Evolutionary conservation across 1,139 yeast species (phyloP).

Genomic region (Suhomyces panamericanus): DNA sequence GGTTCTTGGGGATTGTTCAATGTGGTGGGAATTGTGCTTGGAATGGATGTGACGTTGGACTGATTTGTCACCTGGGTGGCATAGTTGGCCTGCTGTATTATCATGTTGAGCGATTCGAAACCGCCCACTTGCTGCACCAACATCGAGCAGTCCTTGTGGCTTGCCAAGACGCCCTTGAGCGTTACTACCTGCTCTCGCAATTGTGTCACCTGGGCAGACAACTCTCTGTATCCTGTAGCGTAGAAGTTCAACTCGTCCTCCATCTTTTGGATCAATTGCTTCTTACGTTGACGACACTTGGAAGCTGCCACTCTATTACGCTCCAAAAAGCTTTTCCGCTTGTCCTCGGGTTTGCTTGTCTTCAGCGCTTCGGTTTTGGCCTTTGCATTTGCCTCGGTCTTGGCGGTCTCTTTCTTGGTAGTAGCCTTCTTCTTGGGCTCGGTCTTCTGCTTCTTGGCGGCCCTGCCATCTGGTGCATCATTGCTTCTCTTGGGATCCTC

Average conservation of each 20-base stretch:
- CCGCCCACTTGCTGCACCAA: slow-evolving; percentile 41
- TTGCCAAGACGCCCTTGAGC: slow-evolving; percentile 41
- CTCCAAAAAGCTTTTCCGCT: slow-evolving; percentile 80
- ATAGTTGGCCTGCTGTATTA: slow-evolving; percentile 35
- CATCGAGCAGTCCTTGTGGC: slow-evolving; percentile 43
- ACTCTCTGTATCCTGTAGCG: slow-evolving; percentile 67
- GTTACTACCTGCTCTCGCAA: slow-evolving; percentile 60
- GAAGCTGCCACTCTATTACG: slow-evolving; percentile 94
- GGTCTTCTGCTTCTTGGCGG: slow-evolving; percentile 13
- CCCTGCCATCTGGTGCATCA: slow-evolving; percentile 5
- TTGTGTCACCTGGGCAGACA: slow-evolving; percentile 58
- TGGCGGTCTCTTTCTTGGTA: slow-evolving; percentile 1
- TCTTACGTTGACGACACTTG: slow-evolving; percentile 92
- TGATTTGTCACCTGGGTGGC: slow-evolving; percentile 26
- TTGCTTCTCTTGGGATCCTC: slow-evolving; percentile 16
- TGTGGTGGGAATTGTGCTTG: slow-evolving; percentile 38
- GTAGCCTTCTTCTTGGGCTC: slow-evolving; percentile 7
- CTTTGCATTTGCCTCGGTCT: slow-evolving; percentile 12
- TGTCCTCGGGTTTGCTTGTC: slow-evolving; percentile 46
- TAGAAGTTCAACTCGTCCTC: slow-evolving; percentile 73
- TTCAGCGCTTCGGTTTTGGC: neutral
- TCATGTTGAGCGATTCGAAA: slow-evolving; percentile 32
- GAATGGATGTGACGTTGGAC: slow-evolving; percentile 26
- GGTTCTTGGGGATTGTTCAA: slow-evolving; percentile 17
- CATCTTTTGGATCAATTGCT: slow-evolving; percentile 81